A percentile compares a stretch with the other conserved stretches of the same genome.
Conservation (phyloP, 2,329 filamentous ascomycete genomes). For the Conoideocrella luteorostrata region DNA sequence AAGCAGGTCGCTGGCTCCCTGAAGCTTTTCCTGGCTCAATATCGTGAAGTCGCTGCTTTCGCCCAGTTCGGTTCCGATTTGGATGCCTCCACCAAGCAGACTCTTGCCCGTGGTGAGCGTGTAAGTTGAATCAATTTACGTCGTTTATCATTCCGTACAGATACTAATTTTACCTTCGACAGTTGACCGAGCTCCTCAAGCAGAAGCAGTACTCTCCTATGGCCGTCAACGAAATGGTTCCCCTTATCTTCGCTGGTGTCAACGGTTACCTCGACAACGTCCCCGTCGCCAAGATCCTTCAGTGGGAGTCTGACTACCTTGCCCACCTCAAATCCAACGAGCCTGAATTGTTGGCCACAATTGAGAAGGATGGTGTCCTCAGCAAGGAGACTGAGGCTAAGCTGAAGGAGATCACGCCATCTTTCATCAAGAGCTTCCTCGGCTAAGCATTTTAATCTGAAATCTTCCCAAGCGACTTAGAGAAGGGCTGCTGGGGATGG, state of each 20-base stretch:
- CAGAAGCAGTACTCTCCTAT: conserved; percentile 99
- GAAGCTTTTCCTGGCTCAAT: conserved; percentile 99
- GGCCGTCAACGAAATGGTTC: conserved; percentile 99
- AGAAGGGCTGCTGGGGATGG: conserved; percentile 29
- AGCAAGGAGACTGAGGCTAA: conserved; percentile 88
- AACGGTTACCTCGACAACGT: conserved; percentile 89
- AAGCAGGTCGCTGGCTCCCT: conserved; percentile 99
- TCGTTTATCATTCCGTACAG: background rate
- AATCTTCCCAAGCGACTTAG: conserved; percentile 23
- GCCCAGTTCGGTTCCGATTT: conserved; percentile 99
- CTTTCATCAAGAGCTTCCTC: conserved; percentile 92
- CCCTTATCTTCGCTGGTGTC: conserved; percentile 98
- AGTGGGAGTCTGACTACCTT: conserved; percentile 94
- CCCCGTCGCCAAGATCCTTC: conserved; percentile 83
- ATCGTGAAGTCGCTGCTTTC: conserved; percentile 99
- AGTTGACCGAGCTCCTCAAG: conserved; percentile 95
- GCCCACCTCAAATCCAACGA: conserved; percentile 88
- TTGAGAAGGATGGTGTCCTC: conserved; percentile 92
- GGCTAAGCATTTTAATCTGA: conserved; percentile 37
- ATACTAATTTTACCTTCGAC: conserved; percentile 15
- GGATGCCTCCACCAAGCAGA: conserved; percentile 98
- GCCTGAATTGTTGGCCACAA: conserved; percentile 71
- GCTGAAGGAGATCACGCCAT: conserved; percentile 67
- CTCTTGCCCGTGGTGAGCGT: conserved; percentile 95
- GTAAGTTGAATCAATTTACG: conserved; percentile 44